Base-by-base conservation (phyloP, 805 yeast genomes). In the Ogataea nitratoaversa region DNA sequence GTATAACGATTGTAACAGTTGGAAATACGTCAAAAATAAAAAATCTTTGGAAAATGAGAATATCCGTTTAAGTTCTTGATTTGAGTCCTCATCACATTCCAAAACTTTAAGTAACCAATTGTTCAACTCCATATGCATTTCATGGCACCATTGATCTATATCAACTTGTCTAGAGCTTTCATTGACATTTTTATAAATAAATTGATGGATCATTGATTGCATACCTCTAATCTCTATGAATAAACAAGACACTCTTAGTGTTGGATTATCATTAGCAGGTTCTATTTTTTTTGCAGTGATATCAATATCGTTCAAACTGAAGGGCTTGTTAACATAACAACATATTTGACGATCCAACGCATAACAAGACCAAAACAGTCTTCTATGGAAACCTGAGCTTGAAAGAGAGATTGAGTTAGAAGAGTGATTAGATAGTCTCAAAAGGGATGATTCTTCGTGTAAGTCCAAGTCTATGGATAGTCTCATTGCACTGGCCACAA, bases 291-390 rank as follows among this genome's bases (percentile, higher is more conserved):
- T 41, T 4, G 49, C 37, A 14, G 40, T 46, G 8, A 53, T 42
- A 30, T 50, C 53, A 8, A 34, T 31, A 30, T 72, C 76, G 4
- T 71, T 69, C 13, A 72, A 60, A 1, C 74, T 73, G 31, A 67
- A 68, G 0, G 77, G 77, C 18, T 75, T 56, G 33, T 66, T 68
- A 34, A 70, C 58, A 43, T 72, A 72, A 45, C 68, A 67, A 47
- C 75, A 69, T 19, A 71, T 65, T 47, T 71, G 77, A 11, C 76
- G 48, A 44, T 72, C 77, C 29, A 71, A 47, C 6, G 71, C 54
- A 44, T 72, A 72, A 2, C 72, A 62, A 50, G 74, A 68, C 77
- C 77, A 72, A 40, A 71, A 71, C 8, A 66, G 43, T 30, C 67
- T 41, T 38, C 69, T 49, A 16, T 44, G 45, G 16, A 47, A 49